Percentiles rank a stretch among this genome's conserved stretches.
phyloP scores from a whole-genome alignment of 805 yeast species.

The Torulaspora quercuum region DNA sequence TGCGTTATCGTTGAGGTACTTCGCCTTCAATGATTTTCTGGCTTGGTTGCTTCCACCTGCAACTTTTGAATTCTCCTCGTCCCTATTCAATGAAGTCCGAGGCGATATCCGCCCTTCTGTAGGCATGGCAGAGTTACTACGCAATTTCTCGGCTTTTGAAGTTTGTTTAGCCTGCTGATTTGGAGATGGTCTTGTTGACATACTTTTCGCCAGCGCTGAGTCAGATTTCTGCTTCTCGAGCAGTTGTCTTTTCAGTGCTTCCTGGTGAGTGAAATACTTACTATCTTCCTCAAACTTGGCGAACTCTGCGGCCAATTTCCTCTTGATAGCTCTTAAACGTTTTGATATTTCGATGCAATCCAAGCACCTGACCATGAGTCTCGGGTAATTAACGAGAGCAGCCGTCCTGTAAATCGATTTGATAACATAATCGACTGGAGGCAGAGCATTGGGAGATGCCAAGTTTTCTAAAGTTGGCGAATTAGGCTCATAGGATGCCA shows the following conservation, averaged over 20 bases:
- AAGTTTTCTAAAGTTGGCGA: constrained; percentile 54
- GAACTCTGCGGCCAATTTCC: constrained; percentile 17
- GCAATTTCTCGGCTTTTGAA: constrained; percentile 6
- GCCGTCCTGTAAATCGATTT: constrained; percentile 62
- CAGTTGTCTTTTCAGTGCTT: constrained; percentile 7
- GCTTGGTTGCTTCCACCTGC: constrained; percentile 4
- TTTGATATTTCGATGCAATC: constrained; percentile 34
- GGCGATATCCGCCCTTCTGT: constrained; percentile 19
- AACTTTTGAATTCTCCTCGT: constrained; percentile 6
- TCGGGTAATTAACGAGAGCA: constrained; percentile 59
- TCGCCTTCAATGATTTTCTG: constrained; percentile 7
- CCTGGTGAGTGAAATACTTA: constrained; percentile 6
- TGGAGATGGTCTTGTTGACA: constrained; percentile 8
- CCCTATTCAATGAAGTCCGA: constrained; percentile 18
- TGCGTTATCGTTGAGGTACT: constrained; percentile 7
- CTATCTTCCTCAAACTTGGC: constrained; percentile 14
- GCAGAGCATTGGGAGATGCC: constrained; percentile 52
- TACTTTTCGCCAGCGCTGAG: constrained; percentile 12
- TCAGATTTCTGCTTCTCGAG: constrained; percentile 14
- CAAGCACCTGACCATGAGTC: constrained; percentile 45
- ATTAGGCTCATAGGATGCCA: constrained; percentile 14
- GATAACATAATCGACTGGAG: constrained; percentile 53
- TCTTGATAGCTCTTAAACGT: constrained; percentile 23
- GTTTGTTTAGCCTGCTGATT: constrained; percentile 2
- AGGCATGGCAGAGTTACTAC: constrained; percentile 14